Evolutionary conservation across 176 grass and related monocot genomes (phyloP), one percentile per base, ranked within the genome.

Genomic region (Thalia dealbata): DNA sequence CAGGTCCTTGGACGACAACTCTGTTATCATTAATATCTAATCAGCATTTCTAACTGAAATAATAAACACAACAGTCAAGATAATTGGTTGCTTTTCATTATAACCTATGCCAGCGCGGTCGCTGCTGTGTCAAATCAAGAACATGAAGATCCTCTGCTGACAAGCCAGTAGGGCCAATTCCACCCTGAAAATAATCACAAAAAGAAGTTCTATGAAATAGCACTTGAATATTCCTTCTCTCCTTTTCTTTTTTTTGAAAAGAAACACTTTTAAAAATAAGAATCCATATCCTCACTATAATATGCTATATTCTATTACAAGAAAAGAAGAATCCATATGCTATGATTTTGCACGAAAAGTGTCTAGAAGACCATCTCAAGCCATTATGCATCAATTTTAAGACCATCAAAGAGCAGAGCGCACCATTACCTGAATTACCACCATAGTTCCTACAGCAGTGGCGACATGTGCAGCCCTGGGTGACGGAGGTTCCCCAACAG

Each of bases 121-220:
- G 83, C 59, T 89, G 92, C 67, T 87, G 87, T 78, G 93, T 92
- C 41, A 97, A 76, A 68, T 97, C 95, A 41, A 97, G 63, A 81
- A 97, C 95, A 86, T 97, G 95, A 51, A 97, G 95, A 72, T 97
- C 95, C 82, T 97, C 95, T 38, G 95, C 87, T 74, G 95, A 97
- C 77, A 97, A 88, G 62, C 95, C 93, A 67, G 95, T 82, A 78
- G 95, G 95, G 7, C 95, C 95, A 79, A 97, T 97, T 69, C 95
- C 95, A 81, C 90, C 95, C 95, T 97, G 75, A 35, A 84, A 77
- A 48, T 50, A 21, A 78, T 69, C 4, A 83, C 26, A 77, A 64
- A 14, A 28, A 27, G 76, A 68, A 46, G 45, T n/a, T 42, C 30
- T 67, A 43, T 18, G 44, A 50, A 19, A 11, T 25, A 7, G 26